Conservation (phyloP, 2,329 filamentous ascomycete species). For the Dryadomyces quercivorus region DNA sequence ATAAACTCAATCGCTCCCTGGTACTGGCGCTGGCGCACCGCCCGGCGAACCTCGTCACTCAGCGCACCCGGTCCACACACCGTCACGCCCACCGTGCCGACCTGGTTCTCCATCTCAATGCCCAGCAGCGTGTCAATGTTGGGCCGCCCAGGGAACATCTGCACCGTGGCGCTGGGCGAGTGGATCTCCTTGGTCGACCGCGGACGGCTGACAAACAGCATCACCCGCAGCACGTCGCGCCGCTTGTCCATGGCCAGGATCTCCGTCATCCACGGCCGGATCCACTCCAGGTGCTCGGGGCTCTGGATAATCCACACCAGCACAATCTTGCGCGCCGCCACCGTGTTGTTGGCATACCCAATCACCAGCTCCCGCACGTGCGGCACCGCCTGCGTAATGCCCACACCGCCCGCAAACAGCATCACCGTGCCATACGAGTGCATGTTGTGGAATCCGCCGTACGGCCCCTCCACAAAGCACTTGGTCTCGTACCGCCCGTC, state of each 20-base stretch:
- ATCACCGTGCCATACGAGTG: slow-evolving; percentile 68
- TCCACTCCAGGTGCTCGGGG: slow-evolving; percentile 74
- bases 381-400: slow-evolving; percentile 68
- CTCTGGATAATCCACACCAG: slow-evolving; percentile 71
- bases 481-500: slow-evolving; percentile 49
- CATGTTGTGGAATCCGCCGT: slow-evolving; percentile 59
- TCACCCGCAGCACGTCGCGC: slow-evolving; percentile 61
- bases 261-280: slow-evolving; percentile 71
- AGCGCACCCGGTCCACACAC: slow-evolving; percentile 65
- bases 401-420: slow-evolving; percentile 69
- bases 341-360: slow-evolving; percentile 55
- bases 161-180: slow-evolving; percentile 63
- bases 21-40: slow-evolving; percentile 52
- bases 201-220: slow-evolving; percentile 66
- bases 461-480: slow-evolving; percentile 65
- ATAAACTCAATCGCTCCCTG: slow-evolving; percentile 61
- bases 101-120: slow-evolving; percentile 61
- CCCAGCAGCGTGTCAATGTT: slow-evolving; percentile 62
- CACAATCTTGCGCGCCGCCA: slow-evolving; percentile 58
- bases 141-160: slow-evolving; percentile 73
- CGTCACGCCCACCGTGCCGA: slow-evolving; percentile 61
- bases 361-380: slow-evolving; percentile 61
- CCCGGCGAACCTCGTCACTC: slow-evolving; percentile 61
- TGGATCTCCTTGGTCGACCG: slow-evolving; percentile 71
- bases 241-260: slow-evolving; percentile 65